A percentile compares a stretch with the other conserved stretches of the same genome.
Evolutionary conservation across 169 alveolate species (phyloP).

Genomic region (Theileria annulata): DNA sequence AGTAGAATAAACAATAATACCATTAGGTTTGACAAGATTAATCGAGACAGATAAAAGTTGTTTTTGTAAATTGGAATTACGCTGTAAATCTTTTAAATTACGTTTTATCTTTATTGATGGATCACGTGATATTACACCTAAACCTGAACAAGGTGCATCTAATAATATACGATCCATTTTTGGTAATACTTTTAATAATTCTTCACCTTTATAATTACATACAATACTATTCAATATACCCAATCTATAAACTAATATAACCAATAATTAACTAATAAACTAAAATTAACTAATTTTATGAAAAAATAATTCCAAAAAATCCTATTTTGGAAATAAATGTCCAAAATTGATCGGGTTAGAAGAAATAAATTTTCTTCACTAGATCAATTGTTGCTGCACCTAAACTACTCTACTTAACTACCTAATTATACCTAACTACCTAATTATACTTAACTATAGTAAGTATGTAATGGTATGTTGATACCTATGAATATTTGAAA

Average conservation of each 20-base stretch:
- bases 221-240: conserved; percentile 91
- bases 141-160: conserved; percentile 97
- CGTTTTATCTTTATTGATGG: conserved; percentile 90
- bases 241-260: conserved; percentile 74
- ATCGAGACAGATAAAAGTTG: conserved; percentile 92
- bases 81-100: conserved; percentile 87
- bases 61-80: conserved; percentile 92
- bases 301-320: not conserved
- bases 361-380: not conserved
- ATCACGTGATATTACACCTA: conserved; percentile 95
- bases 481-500: conserved; percentile 86
- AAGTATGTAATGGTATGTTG: not conserved
- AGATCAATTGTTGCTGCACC: not conserved
- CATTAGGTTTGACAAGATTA: conserved; percentile 91
- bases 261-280: not conserved
- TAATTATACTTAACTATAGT: not conserved
- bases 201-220: conserved; percentile 91
- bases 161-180: conserved; percentile 91
- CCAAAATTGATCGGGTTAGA: not conserved
- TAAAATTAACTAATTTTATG: not conserved
- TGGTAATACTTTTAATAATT: conserved; percentile 80
- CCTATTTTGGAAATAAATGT: not conserved
- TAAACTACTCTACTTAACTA: not conserved
- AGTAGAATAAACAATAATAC: conserved; percentile 95
- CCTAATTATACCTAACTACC: not conserved